Evolutionary conservation across 805 yeast genomes (phyloP), one percentile per base, ranked within the genome.

Genomic region (Ascoidea tarda): DNA sequence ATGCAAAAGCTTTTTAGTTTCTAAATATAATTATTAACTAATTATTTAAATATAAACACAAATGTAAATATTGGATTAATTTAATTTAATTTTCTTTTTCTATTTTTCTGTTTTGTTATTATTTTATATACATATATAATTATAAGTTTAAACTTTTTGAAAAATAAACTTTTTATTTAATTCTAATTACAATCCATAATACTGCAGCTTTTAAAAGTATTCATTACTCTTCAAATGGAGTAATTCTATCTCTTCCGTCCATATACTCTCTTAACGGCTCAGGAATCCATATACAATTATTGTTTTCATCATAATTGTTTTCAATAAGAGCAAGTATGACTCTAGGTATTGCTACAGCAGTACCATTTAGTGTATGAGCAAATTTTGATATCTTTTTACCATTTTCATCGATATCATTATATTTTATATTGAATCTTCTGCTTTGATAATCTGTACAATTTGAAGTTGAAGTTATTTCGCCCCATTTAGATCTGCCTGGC

Each of bases 401-500:
- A 42, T 60, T 62, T 59, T 67, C 62, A 1, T 63, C 69, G 0
- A 52, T 49, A 42, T 66, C 64, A 52, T 69, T 71, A 60, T 71
- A 81, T 53, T 76, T 77, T 5, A 95, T 84, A 46, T 82, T 81
- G 59, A 93, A 72, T 60, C 98, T 75, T 65, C 96, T 75, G 6
- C 95, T 70, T 68, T 93, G 99, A 65, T 78, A 93, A 59, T 90
- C 97, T 4, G 88, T 78, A 66, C 99, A 93, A 63, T 90, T 91
- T 1, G 97, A 89, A 1, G 95, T 76, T 33, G 96, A 87, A 1
- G 95, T 81, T 38, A 93, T 73, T 64, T 93, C 99, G 4, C 99
- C 99, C 87, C 95, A 91, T 1, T 69, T 65, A 0, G 87, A 90
- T 60, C 96, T 77, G 2, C 98, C 97, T 0, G 98, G 98, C 98